Base-by-base conservation (phyloP, 148 eudicot species). In the Gaultheria prostrata region DNA sequence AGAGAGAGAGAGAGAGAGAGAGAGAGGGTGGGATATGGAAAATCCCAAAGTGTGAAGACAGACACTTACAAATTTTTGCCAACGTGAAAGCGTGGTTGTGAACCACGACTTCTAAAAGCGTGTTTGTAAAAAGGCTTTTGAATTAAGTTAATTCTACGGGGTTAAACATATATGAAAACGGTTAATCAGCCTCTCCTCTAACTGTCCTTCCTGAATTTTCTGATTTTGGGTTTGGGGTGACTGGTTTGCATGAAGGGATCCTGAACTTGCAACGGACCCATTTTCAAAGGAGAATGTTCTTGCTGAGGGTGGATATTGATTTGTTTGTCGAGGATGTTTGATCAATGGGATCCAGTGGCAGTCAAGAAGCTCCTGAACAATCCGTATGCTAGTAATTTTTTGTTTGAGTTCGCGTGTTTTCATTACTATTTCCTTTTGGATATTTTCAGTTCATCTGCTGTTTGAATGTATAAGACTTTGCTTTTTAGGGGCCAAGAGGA, bases 171-270 rank as follows among this genome's bases (percentile, higher is more conserved):
- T n/a, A n/a, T n/a, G n/a, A n/a, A n/a, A n/a, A n/a, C n/a, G n/a
- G n/a, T n/a, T n/a, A n/a, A n/a, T n/a, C n/a, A n/a, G n/a, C n/a
- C n/a, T n/a, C 94, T 82, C 95, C 95, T 59, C 92, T 92, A 21
- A 45, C 84, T 77, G 95, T 93, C 32, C 84, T 92, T 83, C 95
- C 95, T 74, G 95, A 92, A 57, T 88, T 91, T 83, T 92, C 95
- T 39, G 94, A 93, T 65, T 85, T 93, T n/a, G n/a, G 87, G 95
- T 94, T 79, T 93, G 95, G 95, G 95, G 95, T 51, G 94, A 91
- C 82, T 93, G 95, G 94, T 93, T 91, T 75, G 91, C 95, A 0
- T 83, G 91, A 76, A 90, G 95, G 83, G 95, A 93, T 86, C 92
- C 91, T 80, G 95, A 93, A 87, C 78, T 80, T 21, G 93, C 93